Evolutionary conservation across 2,329 filamentous ascomycete species (phyloP).

Genomic region (Bertia moriformis): DNA sequence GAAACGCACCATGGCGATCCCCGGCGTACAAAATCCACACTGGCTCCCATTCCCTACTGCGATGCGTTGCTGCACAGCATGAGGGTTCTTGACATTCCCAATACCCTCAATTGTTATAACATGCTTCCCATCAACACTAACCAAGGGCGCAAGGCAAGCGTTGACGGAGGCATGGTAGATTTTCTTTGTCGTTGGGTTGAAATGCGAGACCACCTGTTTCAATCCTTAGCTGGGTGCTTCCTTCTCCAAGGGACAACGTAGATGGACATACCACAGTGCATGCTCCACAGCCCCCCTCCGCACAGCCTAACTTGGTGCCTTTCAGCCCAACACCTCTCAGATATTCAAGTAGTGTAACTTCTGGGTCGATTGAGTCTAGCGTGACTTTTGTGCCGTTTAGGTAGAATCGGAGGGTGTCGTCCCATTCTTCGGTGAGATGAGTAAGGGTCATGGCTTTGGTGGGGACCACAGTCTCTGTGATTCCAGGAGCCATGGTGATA

Average conservation of each 20-base stretch:
- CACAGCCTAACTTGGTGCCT: conserved; percentile 90
- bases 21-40: conserved; percentile 87
- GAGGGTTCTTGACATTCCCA: conserved; percentile 71
- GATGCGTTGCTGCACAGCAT: conserved; percentile 81
- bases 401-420: conserved; percentile 82
- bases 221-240: neutral
- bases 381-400: conserved; percentile 88
- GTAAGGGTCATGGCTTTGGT: neutral
- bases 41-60: conserved; percentile 86
- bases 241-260: neutral
- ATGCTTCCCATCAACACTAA: conserved; percentile 92
- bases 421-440: conserved; percentile 11
- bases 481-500: neutral
- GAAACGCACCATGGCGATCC: conserved; percentile 60
- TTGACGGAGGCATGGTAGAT: conserved; percentile 97
- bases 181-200: conserved; percentile 78
- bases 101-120: conserved; percentile 96
- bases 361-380: conserved; percentile 77
- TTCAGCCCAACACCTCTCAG: conserved; percentile 83
- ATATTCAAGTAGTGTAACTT: conserved; percentile 84
- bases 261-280: conserved; percentile 56
- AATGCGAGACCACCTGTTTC: conserved; percentile 60
- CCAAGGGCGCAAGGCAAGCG: conserved; percentile 82
- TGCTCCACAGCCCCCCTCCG: conserved; percentile 89
- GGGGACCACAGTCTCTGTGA: neutral